Base-by-base conservation (phyloP, 2,329 filamentous ascomycete species). In the Gnomoniopsis sp. region DNA sequence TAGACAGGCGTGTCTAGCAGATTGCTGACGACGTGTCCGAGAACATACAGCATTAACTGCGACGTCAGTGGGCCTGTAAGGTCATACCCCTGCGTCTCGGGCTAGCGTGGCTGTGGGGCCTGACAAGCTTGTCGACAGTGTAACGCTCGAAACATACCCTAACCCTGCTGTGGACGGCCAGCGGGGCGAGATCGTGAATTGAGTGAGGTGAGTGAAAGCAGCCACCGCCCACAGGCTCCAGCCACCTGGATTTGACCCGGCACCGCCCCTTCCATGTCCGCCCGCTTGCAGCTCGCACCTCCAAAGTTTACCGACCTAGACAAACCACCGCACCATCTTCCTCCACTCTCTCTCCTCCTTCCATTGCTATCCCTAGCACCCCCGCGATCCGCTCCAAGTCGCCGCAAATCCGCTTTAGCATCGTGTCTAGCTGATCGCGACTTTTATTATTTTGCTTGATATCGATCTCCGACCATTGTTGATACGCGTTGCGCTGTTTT, bases 311-410 rank as follows among this genome's bases (percentile, higher is more conserved):
- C 36, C 30, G 50, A 41, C 44, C 41, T 36, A 30, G 26, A 30
- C 26, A 30, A 30, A 8, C 8, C 57, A 55, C 50, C 55, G 59
- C 58, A 58, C 53, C 56, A 58, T 26, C 21, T 48, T 33, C 19
- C 47, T 48, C 19, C 53, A 53, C 50, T 41, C 43, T 34, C 48
- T 36, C 41, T 49, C 19, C 38, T 43, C 50, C 49, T 52, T 43
- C 52, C 34, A 33, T 56, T 38, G 33, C 59, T 50, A 48, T 50
- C 49, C 49, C 50, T 55, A 49, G 43, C 36, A 36, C 50, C 53
- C 55, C 57, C 54, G 57, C 60, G 60, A 55, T 26, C 53, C 53
- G 49, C 57, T 54, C 34, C 44, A 38, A 56, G 49, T 47, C 58
- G 57, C 55, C 60, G 60, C 60, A 34, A 43, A 46, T 56, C 49